phyloP scores from a whole-genome alignment of 139 green algal genomes.

The Klebsormidium nitens region DNA sequence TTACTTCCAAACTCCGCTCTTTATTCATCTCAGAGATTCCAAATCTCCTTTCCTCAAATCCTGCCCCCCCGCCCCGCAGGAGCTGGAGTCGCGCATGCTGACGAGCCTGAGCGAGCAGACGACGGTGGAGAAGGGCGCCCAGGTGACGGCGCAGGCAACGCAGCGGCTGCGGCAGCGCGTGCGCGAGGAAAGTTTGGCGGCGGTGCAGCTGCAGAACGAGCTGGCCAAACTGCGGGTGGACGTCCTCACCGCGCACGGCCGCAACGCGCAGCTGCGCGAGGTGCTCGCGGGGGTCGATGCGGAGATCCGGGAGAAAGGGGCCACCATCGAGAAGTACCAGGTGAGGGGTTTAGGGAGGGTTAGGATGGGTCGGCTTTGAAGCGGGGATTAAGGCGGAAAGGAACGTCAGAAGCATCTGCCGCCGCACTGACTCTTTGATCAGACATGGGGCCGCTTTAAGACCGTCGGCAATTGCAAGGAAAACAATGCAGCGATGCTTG shows the following conservation, averaged over 20 bases:
- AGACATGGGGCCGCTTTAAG: too few relatives aligned
- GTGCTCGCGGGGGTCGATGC: conserved; percentile 62
- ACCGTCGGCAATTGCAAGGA: too few relatives aligned
- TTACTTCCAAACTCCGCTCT: too few relatives aligned
- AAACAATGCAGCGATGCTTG: too few relatives aligned
- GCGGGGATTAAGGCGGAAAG: too few relatives aligned
- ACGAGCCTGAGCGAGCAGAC: conserved; percentile 57
- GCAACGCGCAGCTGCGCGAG: conserved; percentile 62
- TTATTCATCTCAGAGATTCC: too few relatives aligned
- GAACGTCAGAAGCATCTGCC: too few relatives aligned
- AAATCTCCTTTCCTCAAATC: too few relatives aligned
- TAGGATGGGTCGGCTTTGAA: neutral
- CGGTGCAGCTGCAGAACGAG: conserved; percentile 68
- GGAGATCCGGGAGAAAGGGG: conserved; percentile 62
- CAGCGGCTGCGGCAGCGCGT: conserved; percentile 35
- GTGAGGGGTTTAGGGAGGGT: conserved; percentile 36
- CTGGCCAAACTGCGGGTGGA: conserved; percentile 74
- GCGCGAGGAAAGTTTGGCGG: conserved; percentile 34
- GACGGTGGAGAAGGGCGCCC: conserved; percentile 65
- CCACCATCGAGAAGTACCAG: conserved; percentile 58
- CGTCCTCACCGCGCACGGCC: conserved; percentile 67
- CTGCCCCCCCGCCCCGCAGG: too few relatives aligned
- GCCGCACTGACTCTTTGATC: too few relatives aligned
- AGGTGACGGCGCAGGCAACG: conserved; percentile 60
- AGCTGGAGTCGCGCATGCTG: neutral